A percentile compares a stretch with the other conserved stretches of the same genome.
These are phyloP conservation scores for Phytophthora uliginosa DNA, from an alignment of 352 stramenopile genomes.

Conservation along the genomic window DNA sequence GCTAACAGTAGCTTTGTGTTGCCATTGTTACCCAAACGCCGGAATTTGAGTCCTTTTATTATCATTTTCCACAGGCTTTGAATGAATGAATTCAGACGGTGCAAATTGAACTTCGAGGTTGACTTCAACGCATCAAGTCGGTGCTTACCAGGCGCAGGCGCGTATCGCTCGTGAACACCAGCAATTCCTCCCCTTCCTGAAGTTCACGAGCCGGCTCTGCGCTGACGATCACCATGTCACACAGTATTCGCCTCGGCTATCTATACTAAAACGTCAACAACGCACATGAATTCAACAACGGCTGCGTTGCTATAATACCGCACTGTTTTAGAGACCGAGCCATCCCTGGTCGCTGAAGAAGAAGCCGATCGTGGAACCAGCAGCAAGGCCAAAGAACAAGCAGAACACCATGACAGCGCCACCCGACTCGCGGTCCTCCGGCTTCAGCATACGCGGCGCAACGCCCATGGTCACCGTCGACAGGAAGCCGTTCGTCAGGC, in stretches of 20 bases:
- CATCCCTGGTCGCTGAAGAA: conserved; percentile 54
- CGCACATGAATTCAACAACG: neutral
- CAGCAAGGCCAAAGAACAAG: conserved; percentile 61
- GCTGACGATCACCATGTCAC: neutral
- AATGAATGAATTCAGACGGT: conserved; percentile 1
- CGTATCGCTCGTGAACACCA: conserved; percentile 6
- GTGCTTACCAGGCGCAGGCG: conserved; percentile 10
- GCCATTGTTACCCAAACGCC: neutral
- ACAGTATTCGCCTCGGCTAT: neutral
- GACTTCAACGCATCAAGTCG: conserved; percentile 6
- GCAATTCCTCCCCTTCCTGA: neutral
- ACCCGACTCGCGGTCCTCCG: conserved; percentile 61
- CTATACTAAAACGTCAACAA: neutral
- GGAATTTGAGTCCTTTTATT: neutral
- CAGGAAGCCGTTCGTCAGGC: conserved; percentile 57
- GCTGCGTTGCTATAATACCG: neutral
- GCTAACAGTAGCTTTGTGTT: too few relatives aligned
- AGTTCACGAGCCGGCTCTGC: neutral
- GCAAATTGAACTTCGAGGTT: conserved; percentile 5
- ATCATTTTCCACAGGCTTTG: neutral
- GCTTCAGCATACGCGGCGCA: conserved; percentile 53
- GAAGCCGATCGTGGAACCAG: conserved; percentile 56
- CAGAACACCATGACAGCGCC: conserved; percentile 65
- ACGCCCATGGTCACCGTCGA: conserved; percentile 72
- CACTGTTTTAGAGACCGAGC: conserved; percentile 41